Percentiles rank a stretch among this genome's conserved stretches.
These are phyloP conservation scores for Lipomyces yamanashiensis DNA, from an alignment of 805 yeast species.

Conservation along the genomic window DNA sequence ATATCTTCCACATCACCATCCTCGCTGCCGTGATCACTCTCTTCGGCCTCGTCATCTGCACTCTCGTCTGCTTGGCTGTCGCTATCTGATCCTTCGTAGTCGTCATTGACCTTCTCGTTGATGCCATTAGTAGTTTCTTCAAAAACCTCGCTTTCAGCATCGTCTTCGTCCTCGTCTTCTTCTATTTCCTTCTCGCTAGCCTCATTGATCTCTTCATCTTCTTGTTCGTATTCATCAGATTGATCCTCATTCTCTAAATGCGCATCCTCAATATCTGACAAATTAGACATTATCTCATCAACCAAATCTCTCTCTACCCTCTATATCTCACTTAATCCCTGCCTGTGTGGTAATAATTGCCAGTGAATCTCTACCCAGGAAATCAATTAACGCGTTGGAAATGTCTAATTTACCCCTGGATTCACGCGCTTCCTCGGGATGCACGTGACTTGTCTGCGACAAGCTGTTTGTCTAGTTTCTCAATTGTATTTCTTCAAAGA, in stretches of 20 bases:
- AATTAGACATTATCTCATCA: not conserved
- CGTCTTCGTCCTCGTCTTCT: not conserved
- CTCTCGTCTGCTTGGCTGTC: not conserved
- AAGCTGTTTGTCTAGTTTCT: no score
- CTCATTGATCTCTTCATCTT: slow-evolving; percentile 2
- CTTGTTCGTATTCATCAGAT: slow-evolving; percentile 1
- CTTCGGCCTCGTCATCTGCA: not conserved
- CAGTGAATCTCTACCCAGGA: not conserved
- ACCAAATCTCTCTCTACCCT: not conserved
- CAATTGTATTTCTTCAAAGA: no score
- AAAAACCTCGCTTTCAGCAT: not conserved
- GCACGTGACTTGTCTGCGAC: no score
- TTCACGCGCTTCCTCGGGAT: no score
- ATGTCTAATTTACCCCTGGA: no score
- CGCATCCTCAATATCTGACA: not conserved
- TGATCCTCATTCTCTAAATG: not conserved
- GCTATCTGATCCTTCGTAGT: not conserved
- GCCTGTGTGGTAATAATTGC: no score
- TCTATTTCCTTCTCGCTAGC: slow-evolving; percentile 5
- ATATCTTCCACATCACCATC: slow-evolving; percentile 1
- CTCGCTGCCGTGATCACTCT: not conserved
- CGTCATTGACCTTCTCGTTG: no score
- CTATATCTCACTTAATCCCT: not conserved
- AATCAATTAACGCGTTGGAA: not conserved
- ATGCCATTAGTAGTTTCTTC: no score